These are phyloP conservation scores for Peniophora sp. DNA, from an alignment of 1,284 basidiomycete species.

Conservation along the genomic window DNA sequence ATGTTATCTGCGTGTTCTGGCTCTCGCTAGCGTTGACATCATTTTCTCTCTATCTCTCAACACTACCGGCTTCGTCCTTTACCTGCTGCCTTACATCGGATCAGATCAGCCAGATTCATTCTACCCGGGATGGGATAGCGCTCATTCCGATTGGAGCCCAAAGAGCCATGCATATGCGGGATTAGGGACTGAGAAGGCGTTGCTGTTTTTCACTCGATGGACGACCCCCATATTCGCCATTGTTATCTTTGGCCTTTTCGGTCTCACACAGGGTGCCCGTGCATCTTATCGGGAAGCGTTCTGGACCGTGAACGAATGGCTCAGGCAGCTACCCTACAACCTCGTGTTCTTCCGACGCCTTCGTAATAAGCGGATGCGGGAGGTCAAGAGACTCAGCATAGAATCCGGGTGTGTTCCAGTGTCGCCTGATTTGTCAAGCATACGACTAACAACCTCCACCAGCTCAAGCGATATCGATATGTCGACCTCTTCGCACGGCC, in stretches of 20 bases:
- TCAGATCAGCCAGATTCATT: neutral
- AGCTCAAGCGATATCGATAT: no score
- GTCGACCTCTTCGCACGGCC: no score
- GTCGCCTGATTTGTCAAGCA: no score
- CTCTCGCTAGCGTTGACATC: neutral
- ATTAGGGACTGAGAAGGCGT: neutral
- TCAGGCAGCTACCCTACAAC: neutral
- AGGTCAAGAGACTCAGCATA: no score
- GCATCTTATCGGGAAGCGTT: neutral
- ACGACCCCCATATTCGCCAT: neutral
- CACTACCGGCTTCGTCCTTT: neutral
- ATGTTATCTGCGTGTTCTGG: neutral
- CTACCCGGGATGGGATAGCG: neutral
- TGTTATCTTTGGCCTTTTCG: neutral
- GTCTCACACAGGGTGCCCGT: neutral
- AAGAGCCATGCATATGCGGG: neutral
- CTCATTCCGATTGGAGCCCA: neutral
- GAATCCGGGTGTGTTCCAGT: no score
- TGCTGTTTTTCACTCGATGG: neutral
- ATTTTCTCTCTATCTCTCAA: neutral
- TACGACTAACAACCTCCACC: no score
- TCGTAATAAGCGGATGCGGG: no score
- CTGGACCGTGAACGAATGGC: neutral
- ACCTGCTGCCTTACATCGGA: neutral
- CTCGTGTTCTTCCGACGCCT: no score